Evolutionary conservation across 1,139 yeast species (phyloP).

Genomic region (Zygoascus hellenicus): DNA sequence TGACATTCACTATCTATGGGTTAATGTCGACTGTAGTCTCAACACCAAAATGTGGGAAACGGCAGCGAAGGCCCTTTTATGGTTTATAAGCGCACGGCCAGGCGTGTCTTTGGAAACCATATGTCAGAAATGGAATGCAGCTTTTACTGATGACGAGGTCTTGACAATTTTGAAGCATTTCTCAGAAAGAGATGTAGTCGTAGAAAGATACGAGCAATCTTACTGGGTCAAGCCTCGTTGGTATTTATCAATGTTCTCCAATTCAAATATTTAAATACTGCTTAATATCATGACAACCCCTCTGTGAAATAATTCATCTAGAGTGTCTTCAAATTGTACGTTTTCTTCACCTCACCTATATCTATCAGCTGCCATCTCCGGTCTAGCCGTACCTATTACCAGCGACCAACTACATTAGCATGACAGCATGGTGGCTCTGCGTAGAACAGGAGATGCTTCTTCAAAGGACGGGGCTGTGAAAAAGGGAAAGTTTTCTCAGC

Average conservation of each 20-base stretch:
- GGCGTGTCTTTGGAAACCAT: conserved; percentile 46
- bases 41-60: conserved; percentile 56
- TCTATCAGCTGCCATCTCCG: not conserved
- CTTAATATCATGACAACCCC: too few relatives aligned
- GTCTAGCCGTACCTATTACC: not conserved
- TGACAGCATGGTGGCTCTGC: conserved; percentile 36
- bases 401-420: not conserved
- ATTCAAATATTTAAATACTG: not conserved
- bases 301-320: too few relatives aligned
- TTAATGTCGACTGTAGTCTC: conserved; percentile 57
- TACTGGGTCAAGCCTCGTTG: conserved; percentile 48
- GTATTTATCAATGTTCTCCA: conserved; percentile 36
- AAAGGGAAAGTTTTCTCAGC: not conserved
- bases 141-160: conserved; percentile 48
- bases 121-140: conserved; percentile 37
- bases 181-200: conserved; percentile 38
- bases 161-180: conserved; percentile 55
- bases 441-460: conserved; percentile 57
- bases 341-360: not conserved
- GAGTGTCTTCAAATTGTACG: too few relatives aligned
- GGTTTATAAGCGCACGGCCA: conserved; percentile 45
- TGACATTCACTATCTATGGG: conserved; percentile 70
- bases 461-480: conserved; percentile 12
- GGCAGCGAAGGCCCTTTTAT: conserved; percentile 49
- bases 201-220: conserved; percentile 41